Evolutionary conservation across 176 grass and related monocot genomes (phyloP).

Genomic region (Triticum monococcum): DNA sequence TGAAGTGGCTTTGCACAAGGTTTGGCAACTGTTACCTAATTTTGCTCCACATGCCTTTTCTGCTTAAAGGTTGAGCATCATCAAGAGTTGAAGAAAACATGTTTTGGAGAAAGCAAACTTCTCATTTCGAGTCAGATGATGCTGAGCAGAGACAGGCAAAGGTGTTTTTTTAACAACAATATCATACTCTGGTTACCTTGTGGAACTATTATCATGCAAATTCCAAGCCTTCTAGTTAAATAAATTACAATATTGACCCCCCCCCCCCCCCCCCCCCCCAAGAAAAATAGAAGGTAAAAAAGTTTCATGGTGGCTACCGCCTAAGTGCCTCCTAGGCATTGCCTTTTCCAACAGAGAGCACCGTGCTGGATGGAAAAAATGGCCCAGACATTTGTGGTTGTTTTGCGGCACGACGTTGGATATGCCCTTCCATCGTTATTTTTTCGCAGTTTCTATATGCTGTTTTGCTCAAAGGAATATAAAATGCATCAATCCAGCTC

Average conservation of each 20-base stretch:
- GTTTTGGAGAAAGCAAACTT: constrained; percentile 57
- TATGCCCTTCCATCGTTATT: neutral
- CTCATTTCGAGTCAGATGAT: constrained; percentile 32
- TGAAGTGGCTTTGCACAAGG: neutral
- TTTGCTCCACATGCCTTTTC: neutral
- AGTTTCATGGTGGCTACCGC: too few species aligned
- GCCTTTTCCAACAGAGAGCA: too few species aligned
- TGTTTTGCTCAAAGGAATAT: neutral
- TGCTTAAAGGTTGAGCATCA: constrained; percentile 25
- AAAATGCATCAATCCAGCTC: neutral
- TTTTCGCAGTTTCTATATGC: neutral
- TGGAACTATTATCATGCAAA: neutral
- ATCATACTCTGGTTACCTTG: neutral
- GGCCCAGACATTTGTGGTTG: too few species aligned
- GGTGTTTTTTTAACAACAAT: constrained; percentile 26
- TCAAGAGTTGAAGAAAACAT: constrained; percentile 39
- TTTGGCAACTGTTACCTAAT: neutral
- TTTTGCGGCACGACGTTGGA: too few species aligned
- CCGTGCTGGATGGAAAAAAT: too few species aligned
- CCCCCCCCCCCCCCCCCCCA: too few species aligned
- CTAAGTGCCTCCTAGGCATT: too few species aligned
- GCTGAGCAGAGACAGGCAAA: constrained; percentile 52
- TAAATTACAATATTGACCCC: too few species aligned
- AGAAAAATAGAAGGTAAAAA: too few species aligned
- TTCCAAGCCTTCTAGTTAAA: neutral